phyloP scores from a whole-genome alignment of 192 early-diverging fungal species.

The Chytriomyces sp. region DNA sequence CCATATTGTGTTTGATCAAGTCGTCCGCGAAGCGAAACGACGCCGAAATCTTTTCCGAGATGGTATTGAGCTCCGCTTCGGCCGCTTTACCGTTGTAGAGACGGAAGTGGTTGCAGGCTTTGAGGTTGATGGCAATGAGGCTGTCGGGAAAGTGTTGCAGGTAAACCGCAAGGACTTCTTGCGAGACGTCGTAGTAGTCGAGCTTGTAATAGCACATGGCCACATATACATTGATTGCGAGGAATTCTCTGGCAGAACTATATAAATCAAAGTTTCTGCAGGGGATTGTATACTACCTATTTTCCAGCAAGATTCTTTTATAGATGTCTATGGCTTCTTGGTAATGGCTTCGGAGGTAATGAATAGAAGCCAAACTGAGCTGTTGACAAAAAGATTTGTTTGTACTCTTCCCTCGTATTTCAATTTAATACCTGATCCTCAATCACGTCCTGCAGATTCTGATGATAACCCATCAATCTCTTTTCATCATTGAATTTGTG shows the following conservation, averaged over 20 bases:
- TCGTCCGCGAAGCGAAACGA: conserved; percentile 59
- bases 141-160: conserved; percentile 60
- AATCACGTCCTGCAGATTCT: conserved; percentile 63
- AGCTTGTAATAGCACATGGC: conserved; percentile 71
- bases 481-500: conserved; percentile 72
- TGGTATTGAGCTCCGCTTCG: conserved; percentile 54
- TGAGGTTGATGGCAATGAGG: conserved; percentile 59
- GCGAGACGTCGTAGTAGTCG: conserved; percentile 68
- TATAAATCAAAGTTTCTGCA: background rate
- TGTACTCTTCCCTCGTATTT: background rate
- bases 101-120: conserved; percentile 66
- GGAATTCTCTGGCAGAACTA: conserved; percentile 44
- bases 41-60: conserved; percentile 50
- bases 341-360: conserved; percentile 65
- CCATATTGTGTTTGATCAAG: conserved; percentile 49
- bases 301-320: conserved; percentile 63
- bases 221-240: conserved; percentile 64
- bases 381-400: background rate
- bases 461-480: conserved; percentile 64
- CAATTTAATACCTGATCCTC: conserved; percentile 54
- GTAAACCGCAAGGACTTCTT: conserved; percentile 64
- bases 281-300: conserved; percentile 33
- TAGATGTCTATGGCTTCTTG: conserved; percentile 71
- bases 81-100: conserved; percentile 68
- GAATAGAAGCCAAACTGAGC: conserved; percentile 60